A percentile compares a stretch with the other conserved stretches of the same genome.
Evolutionary conservation across 2,329 filamentous ascomycete species (phyloP).

Genomic region (Periconia macrospinosa): DNA sequence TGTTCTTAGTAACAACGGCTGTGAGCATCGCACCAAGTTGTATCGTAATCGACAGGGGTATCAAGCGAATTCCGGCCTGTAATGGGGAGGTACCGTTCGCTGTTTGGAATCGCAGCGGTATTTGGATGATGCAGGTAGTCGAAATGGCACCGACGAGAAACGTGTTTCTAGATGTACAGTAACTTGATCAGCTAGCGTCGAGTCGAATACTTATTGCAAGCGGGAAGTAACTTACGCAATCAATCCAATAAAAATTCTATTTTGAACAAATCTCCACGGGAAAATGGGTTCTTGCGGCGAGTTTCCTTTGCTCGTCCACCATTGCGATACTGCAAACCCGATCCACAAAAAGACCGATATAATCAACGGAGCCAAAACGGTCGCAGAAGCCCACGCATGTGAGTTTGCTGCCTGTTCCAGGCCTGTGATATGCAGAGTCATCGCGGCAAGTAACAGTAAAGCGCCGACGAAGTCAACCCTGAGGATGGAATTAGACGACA

Average conservation of each 20-base stretch:
- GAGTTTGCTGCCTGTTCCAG: slow-evolving; percentile 3
- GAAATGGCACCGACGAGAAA: neutral
- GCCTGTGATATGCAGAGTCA: slow-evolving; percentile 2
- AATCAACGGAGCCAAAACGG: neutral
- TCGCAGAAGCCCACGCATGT: slow-evolving; percentile 5
- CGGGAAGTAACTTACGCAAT: slow-evolving; percentile 1
- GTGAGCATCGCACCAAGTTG: neutral
- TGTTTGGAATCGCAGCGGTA: neutral
- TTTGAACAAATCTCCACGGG: slow-evolving; percentile 9
- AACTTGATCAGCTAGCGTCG: neutral
- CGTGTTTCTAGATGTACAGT: neutral
- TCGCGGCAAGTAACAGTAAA: slow-evolving; percentile 1
- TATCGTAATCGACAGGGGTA: neutral
- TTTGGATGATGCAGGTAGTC: neutral
- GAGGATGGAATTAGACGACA: neutral
- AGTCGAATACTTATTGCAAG: neutral
- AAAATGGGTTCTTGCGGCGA: slow-evolving; percentile 7
- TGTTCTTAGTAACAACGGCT: neutral
- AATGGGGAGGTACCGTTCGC: neutral
- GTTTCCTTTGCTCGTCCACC: neutral
- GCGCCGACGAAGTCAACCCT: slow-evolving; percentile 8
- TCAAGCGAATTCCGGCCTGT: neutral
- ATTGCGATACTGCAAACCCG: slow-evolving; percentile 4
- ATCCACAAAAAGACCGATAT: slow-evolving; percentile 10
- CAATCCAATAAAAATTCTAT: slow-evolving; percentile 3